These are phyloP conservation scores for Magnusiomyces fungicola DNA, from an alignment of 1,139 yeast genomes.

Conservation along the genomic window DNA sequence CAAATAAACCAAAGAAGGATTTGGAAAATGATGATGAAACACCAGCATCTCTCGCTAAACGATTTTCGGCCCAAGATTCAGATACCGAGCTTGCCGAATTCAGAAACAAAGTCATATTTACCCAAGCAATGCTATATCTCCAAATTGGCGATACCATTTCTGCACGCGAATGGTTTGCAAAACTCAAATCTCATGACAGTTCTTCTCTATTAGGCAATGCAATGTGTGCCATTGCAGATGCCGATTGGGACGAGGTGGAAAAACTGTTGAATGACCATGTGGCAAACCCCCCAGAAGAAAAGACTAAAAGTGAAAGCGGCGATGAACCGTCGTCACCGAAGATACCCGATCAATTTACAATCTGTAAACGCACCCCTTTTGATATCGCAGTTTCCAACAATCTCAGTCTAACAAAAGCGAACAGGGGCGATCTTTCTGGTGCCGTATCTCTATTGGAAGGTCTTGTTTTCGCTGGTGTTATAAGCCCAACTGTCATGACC, in stretches of 20 bases:
- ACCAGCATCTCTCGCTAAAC: background rate
- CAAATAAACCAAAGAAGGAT: conserved; percentile 9
- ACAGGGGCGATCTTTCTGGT: conserved; percentile 38
- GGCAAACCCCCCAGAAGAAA: background rate
- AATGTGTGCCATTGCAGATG: conserved; percentile 26
- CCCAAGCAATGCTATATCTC: conserved; percentile 24
- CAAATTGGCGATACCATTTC: conserved; percentile 28
- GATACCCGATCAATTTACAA: too few species aligned
- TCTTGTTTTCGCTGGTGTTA: conserved; percentile 17
- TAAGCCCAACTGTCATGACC: conserved; percentile 21
- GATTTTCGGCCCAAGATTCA: background rate
- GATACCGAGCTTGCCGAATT: conserved; percentile 11
- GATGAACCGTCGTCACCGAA: too few species aligned
- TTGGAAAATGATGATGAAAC: conserved; percentile 1
- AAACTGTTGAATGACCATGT: conserved; percentile 8
- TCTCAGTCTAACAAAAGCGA: conserved; percentile 24
- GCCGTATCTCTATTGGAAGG: conserved; percentile 37
- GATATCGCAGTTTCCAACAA: conserved; percentile 17
- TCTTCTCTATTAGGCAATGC: conserved; percentile 18
- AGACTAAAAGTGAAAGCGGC: too few species aligned
- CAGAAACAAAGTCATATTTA: conserved; percentile 17
- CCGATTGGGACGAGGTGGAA: conserved; percentile 24
- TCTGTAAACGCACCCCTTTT: background rate
- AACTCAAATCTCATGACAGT: conserved; percentile 9
- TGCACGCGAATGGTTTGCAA: conserved; percentile 27